phyloP scores from a whole-genome alignment of 106 monocot genomes.

The Dioscorea alata region DNA sequence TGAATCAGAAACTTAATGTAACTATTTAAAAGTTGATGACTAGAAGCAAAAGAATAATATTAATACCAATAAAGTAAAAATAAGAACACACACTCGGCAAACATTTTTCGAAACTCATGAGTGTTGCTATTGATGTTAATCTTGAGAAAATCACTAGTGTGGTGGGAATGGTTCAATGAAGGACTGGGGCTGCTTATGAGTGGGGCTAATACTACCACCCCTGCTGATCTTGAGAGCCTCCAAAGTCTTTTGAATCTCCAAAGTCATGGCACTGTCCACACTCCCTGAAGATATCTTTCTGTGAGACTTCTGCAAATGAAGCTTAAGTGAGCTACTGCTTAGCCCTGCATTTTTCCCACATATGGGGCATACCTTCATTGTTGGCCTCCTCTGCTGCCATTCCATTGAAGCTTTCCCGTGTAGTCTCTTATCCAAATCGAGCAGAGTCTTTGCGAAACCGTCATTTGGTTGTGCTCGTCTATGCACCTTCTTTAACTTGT shows the following conservation, averaged over 20 bases:
- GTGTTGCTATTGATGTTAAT: no score
- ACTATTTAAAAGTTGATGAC: no score
- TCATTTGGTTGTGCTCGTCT: conserved; percentile 87
- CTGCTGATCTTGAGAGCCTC: conserved; percentile 39
- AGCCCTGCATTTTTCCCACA: conserved; percentile 81
- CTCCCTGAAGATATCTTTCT: conserved; percentile 65
- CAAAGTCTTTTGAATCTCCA: conserved; percentile 66
- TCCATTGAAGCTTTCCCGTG: conserved; percentile 81
- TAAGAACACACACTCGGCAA: no score
- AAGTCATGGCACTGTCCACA: conserved; percentile 76
- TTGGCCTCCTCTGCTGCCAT: conserved; percentile 78
- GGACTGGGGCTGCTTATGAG: conserved; percentile 20
- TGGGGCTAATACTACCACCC: conserved; percentile 36
- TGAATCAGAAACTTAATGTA: no score
- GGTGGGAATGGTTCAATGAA: background rate
- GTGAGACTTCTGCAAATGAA: conserved; percentile 85
- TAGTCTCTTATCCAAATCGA: conserved; percentile 54
- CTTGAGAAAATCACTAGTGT: no score
- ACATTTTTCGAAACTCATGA: no score
- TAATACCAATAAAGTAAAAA: no score
- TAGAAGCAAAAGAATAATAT: no score
- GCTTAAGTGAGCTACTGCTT: conserved; percentile 88
- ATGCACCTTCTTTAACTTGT: conserved; percentile 63
- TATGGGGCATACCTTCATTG: conserved; percentile 83
- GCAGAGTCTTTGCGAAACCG: conserved; percentile 59